Evolutionary conservation across 1,139 yeast genomes (phyloP).

Genomic region (Yarrowia galli): DNA sequence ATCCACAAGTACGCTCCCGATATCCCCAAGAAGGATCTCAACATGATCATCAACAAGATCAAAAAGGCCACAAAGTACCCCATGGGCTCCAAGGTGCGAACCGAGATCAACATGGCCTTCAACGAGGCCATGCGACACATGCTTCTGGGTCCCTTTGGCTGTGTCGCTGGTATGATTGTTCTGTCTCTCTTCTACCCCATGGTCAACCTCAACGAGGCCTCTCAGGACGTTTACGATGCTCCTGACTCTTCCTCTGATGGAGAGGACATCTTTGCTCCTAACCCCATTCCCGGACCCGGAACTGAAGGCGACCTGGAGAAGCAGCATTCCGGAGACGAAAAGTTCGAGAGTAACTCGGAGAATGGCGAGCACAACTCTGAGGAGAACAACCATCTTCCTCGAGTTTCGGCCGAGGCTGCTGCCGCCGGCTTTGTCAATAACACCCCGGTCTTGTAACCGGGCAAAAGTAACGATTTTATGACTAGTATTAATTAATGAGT

Average conservation of each 20-base stretch:
- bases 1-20: conserved; percentile 34
- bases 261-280: conserved; percentile 5
- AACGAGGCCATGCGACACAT: conserved; percentile 36
- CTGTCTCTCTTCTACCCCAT: conserved; percentile 30
- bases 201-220: conserved; percentile 33
- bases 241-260: conserved; percentile 21
- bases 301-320: conserved; percentile 11
- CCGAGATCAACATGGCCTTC: conserved; percentile 33
- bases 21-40: conserved; percentile 25
- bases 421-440: conserved; percentile 3
- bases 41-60: conserved; percentile 37
- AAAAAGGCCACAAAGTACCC: conserved; percentile 35
- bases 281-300: conserved; percentile 5
- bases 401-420: conserved; percentile 4
- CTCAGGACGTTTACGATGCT: conserved; percentile 15
- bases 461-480: not conserved
- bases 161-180: conserved; percentile 30
- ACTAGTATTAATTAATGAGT: conserved; percentile 4
- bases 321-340: conserved; percentile 3
- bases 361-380: not conserved
- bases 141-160: conserved; percentile 31
- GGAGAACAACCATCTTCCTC: conserved; percentile 4
- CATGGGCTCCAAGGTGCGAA: conserved; percentile 33
- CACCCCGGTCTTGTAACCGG: conserved; percentile 17
- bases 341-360: conserved; percentile 4